A percentile compares a stretch with the other conserved stretches of the same genome.
These are phyloP conservation scores for Komagataella mondaviorum DNA, from an alignment of 805 yeast species.

Conservation along the genomic window DNA sequence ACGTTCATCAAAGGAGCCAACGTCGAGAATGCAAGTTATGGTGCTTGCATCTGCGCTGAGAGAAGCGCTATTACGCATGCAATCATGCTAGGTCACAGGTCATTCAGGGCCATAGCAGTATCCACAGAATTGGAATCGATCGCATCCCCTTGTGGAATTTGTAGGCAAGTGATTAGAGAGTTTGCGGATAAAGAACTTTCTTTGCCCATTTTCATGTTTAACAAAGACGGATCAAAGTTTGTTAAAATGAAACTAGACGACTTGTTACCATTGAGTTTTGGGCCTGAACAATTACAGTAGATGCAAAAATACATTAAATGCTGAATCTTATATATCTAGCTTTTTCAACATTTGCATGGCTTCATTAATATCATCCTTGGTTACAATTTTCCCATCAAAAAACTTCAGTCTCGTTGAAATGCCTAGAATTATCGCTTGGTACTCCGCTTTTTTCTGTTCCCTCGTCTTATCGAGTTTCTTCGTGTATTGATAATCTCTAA, in stretches of 20 bases:
- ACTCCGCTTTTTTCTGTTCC: not conserved
- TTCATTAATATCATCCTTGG: not conserved
- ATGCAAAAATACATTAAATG: not conserved
- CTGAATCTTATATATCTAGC: not conserved
- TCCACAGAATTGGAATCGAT: constrained; percentile 45
- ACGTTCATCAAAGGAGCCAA: constrained; percentile 61
- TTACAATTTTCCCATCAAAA: not conserved
- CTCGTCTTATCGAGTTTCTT: not conserved
- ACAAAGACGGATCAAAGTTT: constrained; percentile 31
- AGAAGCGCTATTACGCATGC: constrained; percentile 51
- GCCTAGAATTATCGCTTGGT: not conserved
- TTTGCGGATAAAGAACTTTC: constrained; percentile 32
- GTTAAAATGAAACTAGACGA: constrained; percentile 39
- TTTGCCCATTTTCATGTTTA: constrained; percentile 58
- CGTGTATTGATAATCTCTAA: constrained; percentile 17
- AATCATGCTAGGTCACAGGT: constrained; percentile 18
- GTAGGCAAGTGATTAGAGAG: constrained; percentile 83
- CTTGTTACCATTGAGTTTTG: constrained; percentile 74
- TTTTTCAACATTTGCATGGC: not conserved
- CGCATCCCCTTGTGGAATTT: constrained; percentile 87
- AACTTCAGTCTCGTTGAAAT: not conserved
- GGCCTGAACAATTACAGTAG: constrained; percentile 43
- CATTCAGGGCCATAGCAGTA: constrained; percentile 51
- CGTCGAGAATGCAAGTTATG: constrained; percentile 88
- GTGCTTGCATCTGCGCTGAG: constrained; percentile 67